Evolutionary conservation across 225 moss, liverwort and hornwort genomes (phyloP), one percentile per base, ranked within the genome.

Genomic region (Sphagnum tenellum): DNA sequence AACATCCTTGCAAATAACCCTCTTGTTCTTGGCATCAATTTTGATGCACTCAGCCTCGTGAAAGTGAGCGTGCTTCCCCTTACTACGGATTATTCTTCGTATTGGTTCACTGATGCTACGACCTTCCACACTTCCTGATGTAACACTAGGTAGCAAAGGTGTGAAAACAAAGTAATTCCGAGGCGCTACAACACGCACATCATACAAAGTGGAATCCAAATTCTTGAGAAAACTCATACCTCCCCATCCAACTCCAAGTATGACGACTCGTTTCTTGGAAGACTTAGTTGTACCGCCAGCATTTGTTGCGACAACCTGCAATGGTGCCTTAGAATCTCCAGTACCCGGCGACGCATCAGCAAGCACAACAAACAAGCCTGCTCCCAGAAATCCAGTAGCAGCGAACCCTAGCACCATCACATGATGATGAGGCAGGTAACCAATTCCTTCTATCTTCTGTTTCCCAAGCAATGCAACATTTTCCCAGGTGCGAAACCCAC

Each of bases 81-180:
- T 83, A 3, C 79, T 72, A 71, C 74, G 69, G 48, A 92, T 78
- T 64, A 96, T 92, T 68, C 88, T 86, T 60, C 92, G 71, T 55
- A 92, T 71, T 2, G 95, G 95, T 64, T 96, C 95, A 11, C 84
- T 69, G 12, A 96, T 90, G 70, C 95, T 96, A 54, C 95, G 86
- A 48, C 82, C 86, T 67, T 96, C 95, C 10, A 96, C 92, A 63
- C 88, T 96, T 12, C 95, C 92, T 10, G 86, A 89, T 55, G 95
- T 90, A n/a, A 96, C 92, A 63, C 92, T 96, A 4, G 92, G 95
- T 66, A 96, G 86, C 47, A 92, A 71, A 2, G 95, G 95, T 10
- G 95, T 96, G 71, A 96, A 96, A 4, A 96, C 84, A 70, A 96
- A 92, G 7, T 96, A 90, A 63, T 96, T 96, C 63, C 95, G 86